Evolutionary conservation across 306 rosid species (phyloP), one percentile per base, ranked within the genome.

Genomic region (Elaeagnus macrophylla): DNA sequence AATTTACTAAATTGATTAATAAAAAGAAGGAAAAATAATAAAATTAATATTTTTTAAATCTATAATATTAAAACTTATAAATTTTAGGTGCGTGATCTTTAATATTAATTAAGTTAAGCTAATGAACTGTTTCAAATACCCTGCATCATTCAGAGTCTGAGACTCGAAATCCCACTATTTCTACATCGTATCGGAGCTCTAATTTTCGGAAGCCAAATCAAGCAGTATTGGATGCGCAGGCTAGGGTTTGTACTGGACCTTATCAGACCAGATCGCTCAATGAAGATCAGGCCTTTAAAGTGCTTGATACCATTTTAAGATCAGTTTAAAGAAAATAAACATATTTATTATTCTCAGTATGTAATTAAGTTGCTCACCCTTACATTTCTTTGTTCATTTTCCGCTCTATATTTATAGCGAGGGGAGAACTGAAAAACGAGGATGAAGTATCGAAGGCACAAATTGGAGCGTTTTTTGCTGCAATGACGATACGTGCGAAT

Each of bases 231-330:
- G 97, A 86, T 13, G 97, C 96, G 12, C 96, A 91, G 74, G 70
- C 83, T 62, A 78, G 85, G 85, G 96, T 91, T 73, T 91, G 97
- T 60, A 91, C 97, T 0, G 96, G 97, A 7, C 97, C 97, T 7
- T 80, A 81, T 12, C 95, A 84, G 77, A 91, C 96, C 57, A 77
- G 70, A 13, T 95, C 96, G 18, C 96, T 91, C 47, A 58, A 66
- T 10, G 97, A 86, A 25, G 82, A 81, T 9, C 94, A 91, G 61
- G 96, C 96, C 53, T 67, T 82, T 52, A 86, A 74, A 73, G 97
- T 91, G 48, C 77, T 91, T 42, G 93, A 84, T 19, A 76, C 93
- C 3, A 91, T 91, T 72, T 78, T 86, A 55, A 78, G 77, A 82
- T 91, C 97, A 71, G 95, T 94, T 86, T 43, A n/a, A 16, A 9